Conservation (phyloP, 306 rosid species). For the Prunus davidiana region DNA sequence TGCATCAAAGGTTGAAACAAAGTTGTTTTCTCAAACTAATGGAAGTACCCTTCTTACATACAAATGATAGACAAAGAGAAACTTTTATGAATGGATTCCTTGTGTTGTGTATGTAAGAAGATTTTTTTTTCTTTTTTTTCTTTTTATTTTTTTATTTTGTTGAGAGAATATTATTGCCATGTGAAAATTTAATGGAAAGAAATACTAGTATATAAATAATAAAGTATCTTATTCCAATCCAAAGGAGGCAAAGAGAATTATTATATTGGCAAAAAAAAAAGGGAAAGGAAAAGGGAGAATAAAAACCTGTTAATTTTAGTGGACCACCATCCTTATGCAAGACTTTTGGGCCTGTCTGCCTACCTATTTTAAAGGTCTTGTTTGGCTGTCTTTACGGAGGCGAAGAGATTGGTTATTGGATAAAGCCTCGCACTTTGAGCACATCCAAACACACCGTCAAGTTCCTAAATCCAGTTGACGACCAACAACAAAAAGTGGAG, state of each 20-base stretch:
- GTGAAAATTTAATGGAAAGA: neutral
- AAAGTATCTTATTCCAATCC: conserved; percentile 6
- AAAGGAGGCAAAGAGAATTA: conserved; percentile 3
- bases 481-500: neutral
- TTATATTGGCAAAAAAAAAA: no score
- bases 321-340: neutral
- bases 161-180: neutral
- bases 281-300: neutral
- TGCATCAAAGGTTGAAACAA: no score
- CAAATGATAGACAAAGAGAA: neutral
- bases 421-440: neutral
- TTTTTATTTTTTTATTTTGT: neutral
- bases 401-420: neutral
- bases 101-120: neutral
- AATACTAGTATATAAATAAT: neutral
- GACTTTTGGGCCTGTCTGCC: neutral
- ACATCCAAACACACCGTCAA: no score
- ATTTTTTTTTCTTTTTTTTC: neutral
- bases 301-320: neutral
- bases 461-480: neutral
- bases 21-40: no score
- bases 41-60: no score
- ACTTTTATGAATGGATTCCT: neutral
- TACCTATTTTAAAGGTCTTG: neutral
- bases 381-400: neutral